Evolutionary conservation across 805 yeast species (phyloP), one percentile per base, ranked within the genome.

Genomic region (Grigorovia humatica): DNA sequence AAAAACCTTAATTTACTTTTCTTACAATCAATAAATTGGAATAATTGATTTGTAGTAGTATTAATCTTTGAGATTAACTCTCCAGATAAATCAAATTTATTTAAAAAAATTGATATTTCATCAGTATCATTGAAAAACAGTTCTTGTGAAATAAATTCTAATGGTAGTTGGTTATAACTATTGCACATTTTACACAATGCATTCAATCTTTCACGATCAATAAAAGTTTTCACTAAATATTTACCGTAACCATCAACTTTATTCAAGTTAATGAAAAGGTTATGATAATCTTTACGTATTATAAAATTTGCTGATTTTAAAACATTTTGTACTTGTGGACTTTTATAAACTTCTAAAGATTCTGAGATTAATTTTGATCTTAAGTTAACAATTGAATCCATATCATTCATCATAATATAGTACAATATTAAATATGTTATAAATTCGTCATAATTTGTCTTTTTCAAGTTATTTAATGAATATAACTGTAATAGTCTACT

Each of bases 351-450:
- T 0, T 54, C 50, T 9, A 46, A 38, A 29, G 57, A 47, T 7
- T 60, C 53, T 11, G 54, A 47, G 44, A 58, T 54, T 29, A 52
- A 58, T 58, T 52, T 60, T 48, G 54, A 59, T 56, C 53, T 55
- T 53, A 56, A 57, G 51, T 55, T 62, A 54, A 50, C 64, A 57
- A 57, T 62, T 51, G 54, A 57, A 55, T 44, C 62, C 54, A 69
- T 68, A 65, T 87, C 87, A 48, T 78, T 80, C 11, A 95, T 89
- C 58, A 88, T 76, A 47, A 88, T 69, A 69, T 81, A 77, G 65
- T 90, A 90, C 2, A 89, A 72, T 12, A 88, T 74, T 51, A 88
- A 73, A 66, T 87, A 90, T 47, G 87, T 75, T 43, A 80, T 67
- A 60, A 87, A 88, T 62, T 90, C 96, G 47, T 74, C 70, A 51